Percentiles rank a stretch among this genome's conserved stretches.
Evolutionary conservation across 2,329 filamentous ascomycete genomes (phyloP).

Genomic region (Neospermospora avenae): DNA sequence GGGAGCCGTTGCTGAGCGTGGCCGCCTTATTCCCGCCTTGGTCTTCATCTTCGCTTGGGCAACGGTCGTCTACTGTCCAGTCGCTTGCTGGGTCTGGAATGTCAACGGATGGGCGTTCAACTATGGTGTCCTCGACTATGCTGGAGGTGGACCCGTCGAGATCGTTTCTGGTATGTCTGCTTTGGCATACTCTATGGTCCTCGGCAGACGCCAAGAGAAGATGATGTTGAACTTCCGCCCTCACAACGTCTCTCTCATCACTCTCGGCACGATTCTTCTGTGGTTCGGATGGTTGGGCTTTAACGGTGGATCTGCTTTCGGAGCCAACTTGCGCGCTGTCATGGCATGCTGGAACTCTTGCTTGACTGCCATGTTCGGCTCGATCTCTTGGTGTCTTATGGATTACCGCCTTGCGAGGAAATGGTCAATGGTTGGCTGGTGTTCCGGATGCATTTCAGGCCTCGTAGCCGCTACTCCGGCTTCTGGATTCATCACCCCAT

Average conservation of each 20-base stretch:
- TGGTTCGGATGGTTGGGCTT: conserved; percentile 99
- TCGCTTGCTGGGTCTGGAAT: conserved; percentile 97
- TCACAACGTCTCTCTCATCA: conserved; percentile 97
- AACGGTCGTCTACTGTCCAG: conserved; percentile 93
- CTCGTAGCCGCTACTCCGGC: conserved; percentile 68
- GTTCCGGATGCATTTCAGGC: conserved; percentile 67
- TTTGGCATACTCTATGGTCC: conserved; percentile 91
- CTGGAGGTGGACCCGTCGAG: conserved; percentile 94
- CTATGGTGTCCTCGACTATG: conserved; percentile 93
- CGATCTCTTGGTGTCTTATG: conserved; percentile 90
- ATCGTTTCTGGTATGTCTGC: conserved; percentile 92
- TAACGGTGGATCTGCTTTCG: conserved; percentile 94
- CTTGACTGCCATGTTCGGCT: conserved; percentile 73
- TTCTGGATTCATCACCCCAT: conserved; percentile 65
- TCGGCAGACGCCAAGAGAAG: conserved; percentile 94
- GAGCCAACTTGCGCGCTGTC: conserved; percentile 87
- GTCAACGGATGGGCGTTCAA: conserved; percentile 87
- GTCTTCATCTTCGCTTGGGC: conserved; percentile 96
- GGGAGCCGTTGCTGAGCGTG: conserved; percentile 89
- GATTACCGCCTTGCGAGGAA: conserved; percentile 72
- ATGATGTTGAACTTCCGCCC: conserved; percentile 99
- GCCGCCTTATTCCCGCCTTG: conserved; percentile 88
- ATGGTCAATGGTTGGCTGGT: conserved; percentile 64
- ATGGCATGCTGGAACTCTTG: conserved; percentile 99
- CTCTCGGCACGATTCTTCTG: conserved; percentile 89